A percentile compares a stretch with the other conserved stretches of the same genome.
phyloP scores from a whole-genome alignment of 1,284 basidiomycete genomes.

The Veloporphyrellus conicus region DNA sequence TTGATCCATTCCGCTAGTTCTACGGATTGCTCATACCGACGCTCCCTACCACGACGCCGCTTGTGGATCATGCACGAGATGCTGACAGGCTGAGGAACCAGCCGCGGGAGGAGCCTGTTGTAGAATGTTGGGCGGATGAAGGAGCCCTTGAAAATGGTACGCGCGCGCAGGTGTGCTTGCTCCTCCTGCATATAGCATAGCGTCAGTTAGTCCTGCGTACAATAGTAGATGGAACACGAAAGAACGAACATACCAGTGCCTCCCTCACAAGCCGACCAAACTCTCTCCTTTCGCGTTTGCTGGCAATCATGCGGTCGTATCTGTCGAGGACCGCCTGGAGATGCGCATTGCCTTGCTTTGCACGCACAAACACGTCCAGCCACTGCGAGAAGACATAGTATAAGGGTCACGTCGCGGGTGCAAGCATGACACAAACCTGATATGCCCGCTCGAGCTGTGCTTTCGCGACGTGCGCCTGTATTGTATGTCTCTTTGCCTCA shows the following conservation, averaged over 20 bases:
- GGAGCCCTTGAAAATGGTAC: slow-evolving; percentile 66
- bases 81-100: slow-evolving; percentile 70
- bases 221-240: background rate
- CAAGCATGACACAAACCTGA: slow-evolving; percentile 36
- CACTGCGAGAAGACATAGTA: slow-evolving; percentile 41
- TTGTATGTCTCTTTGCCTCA: slow-evolving; percentile 46
- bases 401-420: background rate
- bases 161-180: slow-evolving; percentile 46
- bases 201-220: background rate
- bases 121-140: slow-evolving; percentile 57
- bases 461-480: slow-evolving; percentile 45
- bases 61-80: slow-evolving; percentile 67
- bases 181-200: slow-evolving; percentile 36
- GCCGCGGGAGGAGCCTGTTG: slow-evolving; percentile 67
- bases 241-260: slow-evolving; percentile 45
- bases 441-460: slow-evolving; percentile 48
- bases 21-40: slow-evolving; percentile 38
- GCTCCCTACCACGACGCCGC: slow-evolving; percentile 48
- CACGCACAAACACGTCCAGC: slow-evolving; percentile 54
- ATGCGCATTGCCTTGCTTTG: slow-evolving; percentile 48
- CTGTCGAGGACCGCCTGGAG: slow-evolving; percentile 46
- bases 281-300: slow-evolving; percentile 47
- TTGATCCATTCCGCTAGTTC: slow-evolving; percentile 36
- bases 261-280: slow-evolving; percentile 45
- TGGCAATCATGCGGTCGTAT: slow-evolving; percentile 52